These are phyloP conservation scores for Aspergillus hiratsukae DNA, from an alignment of 2,329 filamentous ascomycete genomes.

Conservation along the genomic window DNA sequence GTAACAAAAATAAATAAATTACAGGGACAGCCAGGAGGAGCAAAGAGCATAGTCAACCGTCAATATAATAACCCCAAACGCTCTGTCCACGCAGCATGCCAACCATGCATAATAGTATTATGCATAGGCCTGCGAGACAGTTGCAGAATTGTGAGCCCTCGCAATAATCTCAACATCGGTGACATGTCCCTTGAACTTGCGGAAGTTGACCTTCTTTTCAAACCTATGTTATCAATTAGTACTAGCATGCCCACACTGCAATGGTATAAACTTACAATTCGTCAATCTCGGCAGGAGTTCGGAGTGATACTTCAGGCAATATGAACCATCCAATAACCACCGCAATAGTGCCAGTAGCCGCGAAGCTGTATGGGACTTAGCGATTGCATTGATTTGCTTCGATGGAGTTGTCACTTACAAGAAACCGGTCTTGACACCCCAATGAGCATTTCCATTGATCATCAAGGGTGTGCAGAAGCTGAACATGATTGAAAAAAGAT, in stretches of 20 bases:
- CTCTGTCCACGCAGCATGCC: too few relatives aligned
- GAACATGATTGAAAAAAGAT: conserved; percentile 42
- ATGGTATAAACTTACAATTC: conserved; percentile 25
- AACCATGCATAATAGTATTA: too few relatives aligned
- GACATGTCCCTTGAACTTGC: conserved; percentile 35
- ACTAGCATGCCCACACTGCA: too few relatives aligned
- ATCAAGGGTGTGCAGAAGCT: conserved; percentile 44
- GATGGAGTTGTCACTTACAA: conserved; percentile 28
- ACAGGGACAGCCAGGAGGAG: too few relatives aligned
- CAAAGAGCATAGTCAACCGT: too few relatives aligned
- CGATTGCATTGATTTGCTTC: too few relatives aligned
- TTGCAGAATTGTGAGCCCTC: too few relatives aligned
- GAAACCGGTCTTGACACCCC: conserved; percentile 45
- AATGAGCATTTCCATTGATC: conserved; percentile 36
- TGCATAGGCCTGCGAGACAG: too few relatives aligned
- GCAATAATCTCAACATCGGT: conserved; percentile 30
- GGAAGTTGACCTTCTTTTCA: conserved; percentile 34
- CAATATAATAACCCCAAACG: too few relatives aligned
- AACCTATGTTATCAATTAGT: conserved; percentile 22
- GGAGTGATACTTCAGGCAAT: conserved; percentile 51
- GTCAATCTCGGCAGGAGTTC: conserved; percentile 49
- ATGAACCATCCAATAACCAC: conserved; percentile 41
- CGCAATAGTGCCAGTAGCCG: conserved; percentile 26
- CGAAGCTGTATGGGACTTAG: conserved; percentile 24
- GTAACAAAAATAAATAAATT: too few relatives aligned